These are phyloP conservation scores for Cryptococcus wingfieldii DNA, from an alignment of 1,284 basidiomycete genomes.

Conservation along the genomic window DNA sequence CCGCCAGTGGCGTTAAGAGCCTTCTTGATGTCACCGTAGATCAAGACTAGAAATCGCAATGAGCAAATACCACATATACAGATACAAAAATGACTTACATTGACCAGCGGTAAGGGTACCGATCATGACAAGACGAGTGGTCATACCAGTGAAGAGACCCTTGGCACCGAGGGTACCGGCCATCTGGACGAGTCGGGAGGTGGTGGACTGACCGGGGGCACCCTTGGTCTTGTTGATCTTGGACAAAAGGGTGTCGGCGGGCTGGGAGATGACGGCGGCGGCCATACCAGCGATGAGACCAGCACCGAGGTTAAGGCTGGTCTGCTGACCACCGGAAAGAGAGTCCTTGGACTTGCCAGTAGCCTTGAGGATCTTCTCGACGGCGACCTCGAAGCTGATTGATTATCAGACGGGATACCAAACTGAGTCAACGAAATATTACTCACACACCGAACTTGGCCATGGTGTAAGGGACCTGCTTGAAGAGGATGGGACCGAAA, in stretches of 20 bases:
- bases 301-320: conserved; percentile 50
- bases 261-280: conserved; percentile 59
- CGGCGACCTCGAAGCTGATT: conserved; percentile 47
- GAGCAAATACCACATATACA: not conserved
- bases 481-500: conserved; percentile 59
- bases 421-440: not conserved
- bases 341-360: conserved; percentile 53
- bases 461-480: conserved; percentile 55
- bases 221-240: conserved; percentile 61
- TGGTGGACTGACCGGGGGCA: conserved; percentile 53
- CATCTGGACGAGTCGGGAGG: conserved; percentile 53
- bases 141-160: conserved; percentile 55
- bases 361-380: conserved; percentile 52
- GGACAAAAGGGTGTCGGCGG: conserved; percentile 55
- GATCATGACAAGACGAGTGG: conserved; percentile 51
- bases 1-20: conserved; percentile 53
- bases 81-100: conserved; percentile 33
- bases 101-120: conserved; percentile 57
- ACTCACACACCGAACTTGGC: conserved; percentile 54
- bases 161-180: conserved; percentile 51
- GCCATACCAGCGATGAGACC: conserved; percentile 57
- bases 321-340: conserved; percentile 46
- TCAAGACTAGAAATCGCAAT: conserved; percentile 40
- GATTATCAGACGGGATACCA: not conserved
- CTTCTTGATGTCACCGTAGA: conserved; percentile 54